These are phyloP conservation scores for Micractinium conductrix DNA, from an alignment of 139 green algal genomes.

Conservation along the genomic window DNA sequence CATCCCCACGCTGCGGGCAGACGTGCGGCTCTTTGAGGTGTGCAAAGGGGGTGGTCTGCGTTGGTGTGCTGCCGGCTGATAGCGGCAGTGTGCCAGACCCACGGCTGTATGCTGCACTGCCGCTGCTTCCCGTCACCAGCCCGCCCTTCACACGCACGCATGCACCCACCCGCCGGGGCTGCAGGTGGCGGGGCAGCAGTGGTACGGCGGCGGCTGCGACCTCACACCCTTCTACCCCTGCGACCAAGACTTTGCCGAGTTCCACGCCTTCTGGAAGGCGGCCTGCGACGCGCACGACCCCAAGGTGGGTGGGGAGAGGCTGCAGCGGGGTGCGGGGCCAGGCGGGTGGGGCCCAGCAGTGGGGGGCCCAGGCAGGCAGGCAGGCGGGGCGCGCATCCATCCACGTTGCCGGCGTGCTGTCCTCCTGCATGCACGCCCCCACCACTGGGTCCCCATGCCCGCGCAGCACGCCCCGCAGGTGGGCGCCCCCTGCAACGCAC, in stretches of 20 bases:
- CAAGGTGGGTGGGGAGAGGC: background rate
- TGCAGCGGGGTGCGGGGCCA: too few relatives aligned
- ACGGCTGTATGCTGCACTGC: too few relatives aligned
- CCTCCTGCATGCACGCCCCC: too few relatives aligned
- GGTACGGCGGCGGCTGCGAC: slow-evolving; percentile 96
- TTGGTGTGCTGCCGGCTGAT: background rate
- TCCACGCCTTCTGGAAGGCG: slow-evolving; percentile 86
- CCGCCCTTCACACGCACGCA: too few relatives aligned
- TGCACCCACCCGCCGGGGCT: background rate
- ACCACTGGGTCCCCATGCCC: too few relatives aligned
- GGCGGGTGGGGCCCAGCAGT: background rate
- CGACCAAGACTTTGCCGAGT: slow-evolving; percentile 75
- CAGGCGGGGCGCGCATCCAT: too few relatives aligned
- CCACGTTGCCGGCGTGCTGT: too few relatives aligned
- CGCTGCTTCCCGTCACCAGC: background rate
- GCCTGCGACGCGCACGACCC: slow-evolving; percentile 79
- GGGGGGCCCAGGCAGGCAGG: too few relatives aligned
- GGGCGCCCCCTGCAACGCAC: too few relatives aligned
- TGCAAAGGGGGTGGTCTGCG: background rate
- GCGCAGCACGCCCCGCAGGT: too few relatives aligned
- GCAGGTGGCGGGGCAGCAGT: slow-evolving; percentile 77
- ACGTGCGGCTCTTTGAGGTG: slow-evolving; percentile 93
- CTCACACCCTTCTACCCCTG: slow-evolving; percentile 93
- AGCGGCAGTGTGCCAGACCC: background rate
- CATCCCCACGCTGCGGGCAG: slow-evolving; percentile 94